Base-by-base conservation (phyloP, 2,329 filamentous ascomycete genomes). In the Aspergillus spinulosporus region DNA sequence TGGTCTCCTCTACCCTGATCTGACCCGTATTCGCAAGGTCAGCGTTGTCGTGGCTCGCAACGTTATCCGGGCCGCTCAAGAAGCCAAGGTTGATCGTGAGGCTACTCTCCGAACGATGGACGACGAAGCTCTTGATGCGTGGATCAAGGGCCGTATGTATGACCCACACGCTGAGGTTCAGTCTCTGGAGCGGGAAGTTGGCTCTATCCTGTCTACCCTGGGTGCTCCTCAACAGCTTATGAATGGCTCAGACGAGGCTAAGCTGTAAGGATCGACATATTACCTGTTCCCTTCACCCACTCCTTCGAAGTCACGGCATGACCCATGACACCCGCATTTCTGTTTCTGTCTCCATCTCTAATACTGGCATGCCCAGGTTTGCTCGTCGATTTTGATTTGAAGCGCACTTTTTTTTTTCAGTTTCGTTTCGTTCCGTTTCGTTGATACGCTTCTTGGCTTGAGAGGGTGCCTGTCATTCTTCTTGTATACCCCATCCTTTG, bases 21-120 rank as follows among this genome's bases (percentile, higher is more conserved):
- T 99, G 69, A 87, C 90, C 74, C 89, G 94, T 61, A 96, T 99
- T 63, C 86, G 94, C 44, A 91, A 97, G 32, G 92, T 96, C 58
- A 93, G 88, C 70, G 82, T 96, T 57, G 75, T 89, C 47, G 92
- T 97, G 31, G 90, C 92, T 32, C 86, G 91, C 49, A 91, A 93
- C 76, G 92, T 97, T 64, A 97, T 97, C 82, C 92, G 94, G 73
- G 88, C 90, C 21, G 92, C 93, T 4, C 89, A 95, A 67, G 81
- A 87, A 61, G 90, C 90, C 66, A 88, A 89, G 59, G 89, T 96
- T 49, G 78, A 80, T 63, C 74, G 78, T 36, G 72, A 80, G 62
- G 73, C 74, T 12, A 62, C 66, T 29, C 74, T 80, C 15, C 75
- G 77, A 50, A 67, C 66, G 9, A 72, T 80, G 69, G 69, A 61